Evolutionary conservation across 2,329 filamentous ascomycete genomes (phyloP), one percentile per base, ranked within the genome.

Genomic region (Dothidotthia symphoricarpi): DNA sequence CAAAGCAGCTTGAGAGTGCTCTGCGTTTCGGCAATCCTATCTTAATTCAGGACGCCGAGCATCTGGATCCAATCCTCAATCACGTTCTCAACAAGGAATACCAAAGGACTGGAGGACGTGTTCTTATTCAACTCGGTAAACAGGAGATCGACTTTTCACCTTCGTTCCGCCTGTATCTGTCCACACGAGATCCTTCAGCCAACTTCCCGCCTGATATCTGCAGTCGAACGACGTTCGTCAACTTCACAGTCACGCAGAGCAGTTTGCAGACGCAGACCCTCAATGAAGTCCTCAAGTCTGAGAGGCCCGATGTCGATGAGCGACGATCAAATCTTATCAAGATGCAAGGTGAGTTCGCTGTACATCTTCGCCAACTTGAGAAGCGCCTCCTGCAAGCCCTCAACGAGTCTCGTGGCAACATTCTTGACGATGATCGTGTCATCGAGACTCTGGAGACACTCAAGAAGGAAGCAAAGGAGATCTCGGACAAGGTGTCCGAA

Each of bases 31-130:
- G 93, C 61, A 98, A 98, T 63, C 91, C 93, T 1, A 98, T 98
- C 52, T 80, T 98, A 45, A 98, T 98, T 43, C 93, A 98, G 68
- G 93, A 98, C 66, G 94, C 93, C 1, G 94, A 98, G 69, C 87
- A 98, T 64, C 74, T 98, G 40, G 93, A 98, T 61, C 94, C 94
- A 0, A 90, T 98, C 43, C 82, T 98, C 57, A 98, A 97, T 62
- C 93, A 98, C 58, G 91, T 98, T 39, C 81, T 98, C 69, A 98
- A 98, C 74, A 98, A 98, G 68, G 93, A 98, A 64, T 98, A 98
- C 68, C 94, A 98, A 69, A 94, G 90, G 73, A 98, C 94, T 17
- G 93, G 93, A 53, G 93, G 93, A 15, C 91, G 93, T 78, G 91
- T 97, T 30, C 82, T 98, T 36, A 98, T 98, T 49, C 93, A 98